These are phyloP conservation scores for Colletotrichum agaves DNA, from an alignment of 2,329 filamentous ascomycete genomes.

Conservation along the genomic window DNA sequence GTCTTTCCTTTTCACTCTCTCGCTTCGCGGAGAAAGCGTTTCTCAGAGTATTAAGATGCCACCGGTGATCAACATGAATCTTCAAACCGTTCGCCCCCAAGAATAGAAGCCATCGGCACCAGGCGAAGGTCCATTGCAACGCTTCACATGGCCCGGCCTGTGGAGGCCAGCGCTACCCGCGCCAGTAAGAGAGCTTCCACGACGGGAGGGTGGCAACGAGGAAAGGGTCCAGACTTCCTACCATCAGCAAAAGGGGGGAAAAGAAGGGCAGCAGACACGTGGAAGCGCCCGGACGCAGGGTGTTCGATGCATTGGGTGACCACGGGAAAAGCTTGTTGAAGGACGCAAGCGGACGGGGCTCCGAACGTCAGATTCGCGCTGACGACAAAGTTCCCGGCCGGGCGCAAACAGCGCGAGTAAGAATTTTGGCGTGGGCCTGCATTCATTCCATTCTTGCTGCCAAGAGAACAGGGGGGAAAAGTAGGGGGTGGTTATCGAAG, in stretches of 20 bases:
- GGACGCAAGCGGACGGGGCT: conserved; percentile 21
- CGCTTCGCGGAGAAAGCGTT: not conserved
- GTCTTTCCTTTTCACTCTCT: not conserved
- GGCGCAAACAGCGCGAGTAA: too few species aligned
- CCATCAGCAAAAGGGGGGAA: not conserved
- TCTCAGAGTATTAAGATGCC: not conserved
- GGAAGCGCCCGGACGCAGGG: not conserved
- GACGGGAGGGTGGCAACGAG: not conserved
- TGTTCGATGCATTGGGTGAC: conserved; percentile 14
- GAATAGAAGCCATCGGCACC: not conserved
- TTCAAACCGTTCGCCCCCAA: not conserved
- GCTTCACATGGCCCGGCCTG: not conserved
- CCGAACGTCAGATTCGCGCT: not conserved
- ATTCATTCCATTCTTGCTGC: too few species aligned
- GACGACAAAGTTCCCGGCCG: not conserved
- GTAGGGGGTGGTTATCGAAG: not conserved
- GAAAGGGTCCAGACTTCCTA: conserved; percentile 1
- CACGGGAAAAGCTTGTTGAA: not conserved
- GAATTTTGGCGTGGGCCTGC: too few species aligned
- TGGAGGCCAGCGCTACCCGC: not conserved
- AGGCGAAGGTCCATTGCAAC: not conserved
- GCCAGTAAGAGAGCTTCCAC: not conserved
- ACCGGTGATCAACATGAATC: not conserved
- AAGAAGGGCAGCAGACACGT: conserved; percentile 4
- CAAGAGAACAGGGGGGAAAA: not conserved